phyloP scores from a whole-genome alignment of 768 basidiomycete genomes.

The Boletus pseudopeckii region DNA sequence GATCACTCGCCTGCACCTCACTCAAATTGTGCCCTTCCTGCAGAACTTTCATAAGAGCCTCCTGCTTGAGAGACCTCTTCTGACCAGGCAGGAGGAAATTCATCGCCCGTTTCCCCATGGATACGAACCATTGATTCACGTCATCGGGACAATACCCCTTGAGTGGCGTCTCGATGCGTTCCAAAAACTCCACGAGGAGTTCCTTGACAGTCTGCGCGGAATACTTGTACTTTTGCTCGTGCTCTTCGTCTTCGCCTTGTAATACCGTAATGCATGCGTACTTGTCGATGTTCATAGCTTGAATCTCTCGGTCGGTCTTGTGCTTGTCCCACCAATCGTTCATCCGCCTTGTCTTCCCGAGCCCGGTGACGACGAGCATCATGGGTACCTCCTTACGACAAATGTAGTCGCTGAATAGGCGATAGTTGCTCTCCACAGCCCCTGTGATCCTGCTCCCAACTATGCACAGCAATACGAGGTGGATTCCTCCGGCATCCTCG shows the following conservation, averaged over 20 bases:
- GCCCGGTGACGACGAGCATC: slow-evolving; percentile 37
- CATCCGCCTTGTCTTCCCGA: slow-evolving; percentile 33
- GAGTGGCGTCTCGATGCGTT: neutral
- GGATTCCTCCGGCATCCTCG: slow-evolving; percentile 30
- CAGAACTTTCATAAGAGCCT: slow-evolving; percentile 9
- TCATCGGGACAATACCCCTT: slow-evolving; percentile 11
- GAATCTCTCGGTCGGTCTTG: slow-evolving; percentile 3
- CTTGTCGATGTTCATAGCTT: slow-evolving; percentile 4
- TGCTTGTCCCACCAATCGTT: slow-evolving; percentile 35
- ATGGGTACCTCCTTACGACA: slow-evolving; percentile 36
- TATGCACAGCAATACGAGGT: slow-evolving; percentile 40
- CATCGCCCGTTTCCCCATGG: slow-evolving; percentile 14
- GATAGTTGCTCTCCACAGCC: slow-evolving; percentile 35
- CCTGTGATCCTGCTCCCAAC: slow-evolving; percentile 35
- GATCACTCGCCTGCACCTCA: slow-evolving; percentile 4
- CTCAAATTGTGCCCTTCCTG: slow-evolving; percentile 8
- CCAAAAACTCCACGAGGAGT: slow-evolving; percentile 15
- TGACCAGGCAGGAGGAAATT: slow-evolving; percentile 11
- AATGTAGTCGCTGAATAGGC: slow-evolving; percentile 36
- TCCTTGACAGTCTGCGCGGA: slow-evolving; percentile 12
- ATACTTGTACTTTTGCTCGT: slow-evolving; percentile 13
- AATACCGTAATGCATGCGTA: slow-evolving; percentile 33
- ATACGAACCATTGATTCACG: slow-evolving; percentile 12
- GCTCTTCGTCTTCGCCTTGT: slow-evolving; percentile 17
- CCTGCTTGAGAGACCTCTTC: slow-evolving; percentile 6